Evolutionary conservation across 257 asterid species (phyloP).

Genomic region (Paulownia fortunei): DNA sequence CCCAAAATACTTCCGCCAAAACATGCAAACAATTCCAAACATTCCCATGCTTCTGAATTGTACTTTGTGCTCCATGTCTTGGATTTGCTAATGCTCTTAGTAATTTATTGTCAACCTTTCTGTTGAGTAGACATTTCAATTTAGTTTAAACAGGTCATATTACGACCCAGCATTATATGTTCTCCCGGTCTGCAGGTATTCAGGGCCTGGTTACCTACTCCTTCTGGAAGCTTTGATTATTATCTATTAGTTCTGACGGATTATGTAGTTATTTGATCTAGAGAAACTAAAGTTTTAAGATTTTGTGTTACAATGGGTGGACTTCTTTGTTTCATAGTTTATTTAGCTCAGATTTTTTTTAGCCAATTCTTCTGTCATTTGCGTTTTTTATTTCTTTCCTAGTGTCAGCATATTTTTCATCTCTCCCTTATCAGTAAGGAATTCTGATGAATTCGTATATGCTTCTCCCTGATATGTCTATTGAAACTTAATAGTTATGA

Average conservation of each 20-base stretch:
- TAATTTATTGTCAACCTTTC: constrained; percentile 2
- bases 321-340: neutral
- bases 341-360: neutral
- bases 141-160: neutral
- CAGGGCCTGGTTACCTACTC: neutral
- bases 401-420: neutral
- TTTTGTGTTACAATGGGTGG: neutral
- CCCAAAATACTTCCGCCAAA: too few species aligned
- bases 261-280: neutral
- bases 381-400: neutral
- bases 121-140: neutral
- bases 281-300: neutral
- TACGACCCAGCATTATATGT: neutral
- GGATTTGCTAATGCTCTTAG: neutral
- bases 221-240: neutral
- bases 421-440: neutral
- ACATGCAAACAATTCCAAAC: too few species aligned
- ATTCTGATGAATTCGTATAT: neutral
- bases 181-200: neutral
- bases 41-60: constrained; percentile 1
- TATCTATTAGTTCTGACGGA: neutral
- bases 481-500: neutral
- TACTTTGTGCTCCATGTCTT: neutral
- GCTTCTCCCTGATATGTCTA: neutral
- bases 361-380: neutral